phyloP scores from a whole-genome alignment of 2,329 filamentous ascomycete species.

The Verticillium klebahnii region DNA sequence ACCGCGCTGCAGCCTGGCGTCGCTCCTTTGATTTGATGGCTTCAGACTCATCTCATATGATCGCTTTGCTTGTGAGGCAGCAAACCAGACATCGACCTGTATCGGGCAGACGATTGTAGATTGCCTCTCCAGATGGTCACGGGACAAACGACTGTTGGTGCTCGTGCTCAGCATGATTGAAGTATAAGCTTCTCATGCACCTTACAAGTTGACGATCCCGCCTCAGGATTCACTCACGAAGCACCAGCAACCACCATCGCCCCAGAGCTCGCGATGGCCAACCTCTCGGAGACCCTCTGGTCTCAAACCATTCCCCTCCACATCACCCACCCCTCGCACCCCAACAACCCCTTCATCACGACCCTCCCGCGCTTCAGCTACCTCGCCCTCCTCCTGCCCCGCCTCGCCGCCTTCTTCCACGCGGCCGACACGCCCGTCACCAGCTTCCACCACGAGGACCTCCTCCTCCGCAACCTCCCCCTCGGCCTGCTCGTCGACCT shows the following conservation, averaged over 20 bases:
- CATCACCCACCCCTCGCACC: constrained; percentile 46
- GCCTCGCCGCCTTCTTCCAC: constrained; percentile 46
- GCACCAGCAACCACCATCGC: not conserved
- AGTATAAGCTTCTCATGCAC: not conserved
- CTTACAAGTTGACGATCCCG: not conserved
- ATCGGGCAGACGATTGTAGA: not conserved
- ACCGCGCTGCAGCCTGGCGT: not conserved
- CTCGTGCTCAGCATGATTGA: not conserved
- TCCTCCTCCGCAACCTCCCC: constrained; percentile 49
- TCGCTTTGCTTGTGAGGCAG: not conserved
- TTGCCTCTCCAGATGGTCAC: no score
- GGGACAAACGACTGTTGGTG: not conserved
- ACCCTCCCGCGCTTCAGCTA: constrained; percentile 56
- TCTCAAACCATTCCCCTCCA: constrained; percentile 47
- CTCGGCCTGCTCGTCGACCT: constrained; percentile 52
- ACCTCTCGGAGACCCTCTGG: constrained; percentile 45
- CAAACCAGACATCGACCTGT: not conserved
- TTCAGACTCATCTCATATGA: not conserved
- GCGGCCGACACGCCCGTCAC: not conserved
- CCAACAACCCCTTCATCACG: constrained; percentile 46
- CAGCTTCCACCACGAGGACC: constrained; percentile 29
- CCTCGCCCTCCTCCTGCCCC: constrained; percentile 52
- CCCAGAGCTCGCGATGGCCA: not conserved
- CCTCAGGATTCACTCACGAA: not conserved
- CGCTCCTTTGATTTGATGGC: not conserved